A percentile compares a stretch with the other conserved stretches of the same genome.
Conservation (phyloP, 257 asterid genomes). For the Solanum pinnatisectum region DNA sequence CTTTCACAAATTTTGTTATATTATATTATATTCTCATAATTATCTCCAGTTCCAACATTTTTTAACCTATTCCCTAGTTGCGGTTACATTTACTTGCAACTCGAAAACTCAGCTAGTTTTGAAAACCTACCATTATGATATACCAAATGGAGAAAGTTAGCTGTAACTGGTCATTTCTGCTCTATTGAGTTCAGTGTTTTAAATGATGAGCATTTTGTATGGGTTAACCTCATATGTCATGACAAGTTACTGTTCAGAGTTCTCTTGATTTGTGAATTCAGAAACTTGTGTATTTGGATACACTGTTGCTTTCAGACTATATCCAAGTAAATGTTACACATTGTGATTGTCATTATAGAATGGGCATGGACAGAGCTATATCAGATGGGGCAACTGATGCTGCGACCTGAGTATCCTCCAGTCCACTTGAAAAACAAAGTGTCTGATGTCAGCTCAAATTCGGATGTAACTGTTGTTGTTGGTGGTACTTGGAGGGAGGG, state of each 20-base stretch:
- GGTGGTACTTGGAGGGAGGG: not conserved
- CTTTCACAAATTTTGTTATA: not conserved
- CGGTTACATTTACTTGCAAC: not conserved
- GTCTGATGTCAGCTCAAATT: not conserved
- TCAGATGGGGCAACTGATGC: constrained; percentile 39
- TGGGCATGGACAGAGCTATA: constrained; percentile 23
- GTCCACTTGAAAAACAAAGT: not conserved
- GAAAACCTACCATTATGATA: not conserved
- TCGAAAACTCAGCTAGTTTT: not conserved
- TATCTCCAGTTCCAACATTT: not conserved
- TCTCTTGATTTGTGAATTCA: not conserved
- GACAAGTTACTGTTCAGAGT: not conserved
- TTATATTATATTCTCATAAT: not conserved
- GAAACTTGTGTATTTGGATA: not conserved
- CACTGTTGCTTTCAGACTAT: not conserved
- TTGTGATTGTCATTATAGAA: constrained; percentile 5
- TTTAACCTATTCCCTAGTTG: not conserved
- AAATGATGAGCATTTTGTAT: not conserved
- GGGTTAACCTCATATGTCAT: not conserved
- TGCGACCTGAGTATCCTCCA: constrained; percentile 65
- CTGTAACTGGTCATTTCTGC: not conserved
- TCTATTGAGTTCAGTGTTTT: not conserved
- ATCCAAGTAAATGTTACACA: not conserved
- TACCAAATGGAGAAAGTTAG: not conserved
- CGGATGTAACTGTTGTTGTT: not conserved